Conservation (phyloP, 2,329 filamentous ascomycete species). For the Canariomyces notabilis region DNA sequence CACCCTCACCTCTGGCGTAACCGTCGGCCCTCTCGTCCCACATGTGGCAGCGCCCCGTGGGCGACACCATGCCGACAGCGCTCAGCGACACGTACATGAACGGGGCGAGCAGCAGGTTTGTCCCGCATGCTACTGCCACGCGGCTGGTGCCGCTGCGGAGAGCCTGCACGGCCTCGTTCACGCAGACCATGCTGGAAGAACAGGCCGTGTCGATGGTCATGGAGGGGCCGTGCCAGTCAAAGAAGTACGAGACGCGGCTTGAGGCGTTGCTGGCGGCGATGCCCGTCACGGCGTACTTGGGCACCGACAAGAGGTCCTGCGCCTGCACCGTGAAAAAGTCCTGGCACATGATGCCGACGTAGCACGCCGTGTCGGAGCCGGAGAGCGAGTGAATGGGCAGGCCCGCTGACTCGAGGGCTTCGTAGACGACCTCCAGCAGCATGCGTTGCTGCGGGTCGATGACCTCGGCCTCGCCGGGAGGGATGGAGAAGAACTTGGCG, state of each 20-base stretch:
- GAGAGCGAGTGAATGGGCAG: slow-evolving; percentile 27
- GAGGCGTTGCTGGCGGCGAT: slow-evolving; percentile 31
- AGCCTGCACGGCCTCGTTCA: slow-evolving; percentile 2
- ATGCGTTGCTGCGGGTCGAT: slow-evolving; percentile 20
- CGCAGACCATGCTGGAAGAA: slow-evolving; percentile 7
- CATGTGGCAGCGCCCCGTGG: slow-evolving; percentile 33
- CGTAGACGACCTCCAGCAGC: slow-evolving; percentile 22
- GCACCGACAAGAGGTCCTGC: no score
- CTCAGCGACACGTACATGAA: slow-evolving; percentile 31
- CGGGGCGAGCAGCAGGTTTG: slow-evolving; percentile 32
- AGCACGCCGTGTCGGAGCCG: slow-evolving; percentile 30
- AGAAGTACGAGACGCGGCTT: slow-evolving; percentile 12
- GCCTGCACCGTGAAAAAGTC: neutral
- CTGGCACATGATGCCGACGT: slow-evolving; percentile 10
- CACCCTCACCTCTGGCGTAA: slow-evolving; percentile 49
- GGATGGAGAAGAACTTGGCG: slow-evolving; percentile 22
- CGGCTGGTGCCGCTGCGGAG: slow-evolving; percentile 26
- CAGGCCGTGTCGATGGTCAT: slow-evolving; percentile 17
- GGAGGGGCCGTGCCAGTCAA: slow-evolving; percentile 11
- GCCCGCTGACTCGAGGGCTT: slow-evolving; percentile 31
- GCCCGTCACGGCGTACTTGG: slow-evolving; percentile 35
- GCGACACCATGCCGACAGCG: slow-evolving; percentile 36
- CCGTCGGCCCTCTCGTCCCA: slow-evolving; percentile 46
- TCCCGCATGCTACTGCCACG: slow-evolving; percentile 32
- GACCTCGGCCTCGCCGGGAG: slow-evolving; percentile 26